These are phyloP conservation scores for Elymus sibiricus DNA, from an alignment of 176 grass and related monocot genomes.

Conservation along the genomic window DNA sequence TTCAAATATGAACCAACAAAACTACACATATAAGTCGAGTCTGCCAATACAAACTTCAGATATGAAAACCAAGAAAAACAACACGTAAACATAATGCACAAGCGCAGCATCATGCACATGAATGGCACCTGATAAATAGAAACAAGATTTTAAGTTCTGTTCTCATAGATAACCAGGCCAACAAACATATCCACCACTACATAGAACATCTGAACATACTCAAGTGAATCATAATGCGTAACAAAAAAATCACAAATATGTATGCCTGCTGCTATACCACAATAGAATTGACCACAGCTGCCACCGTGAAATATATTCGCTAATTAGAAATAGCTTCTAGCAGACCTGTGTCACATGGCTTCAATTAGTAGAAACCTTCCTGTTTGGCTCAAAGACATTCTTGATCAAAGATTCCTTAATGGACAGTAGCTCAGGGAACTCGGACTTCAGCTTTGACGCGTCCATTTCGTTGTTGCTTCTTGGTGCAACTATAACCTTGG, in stretches of 20 bases:
- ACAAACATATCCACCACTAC: not conserved
- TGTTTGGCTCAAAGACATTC: not conserved
- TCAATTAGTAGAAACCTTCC: slow-evolving; percentile 14
- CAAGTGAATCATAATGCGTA: not conserved
- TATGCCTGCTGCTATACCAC: not conserved
- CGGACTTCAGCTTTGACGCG: not conserved
- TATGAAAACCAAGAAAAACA: not conserved
- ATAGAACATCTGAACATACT: not conserved
- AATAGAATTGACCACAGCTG: slow-evolving; percentile 21
- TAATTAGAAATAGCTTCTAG: not conserved
- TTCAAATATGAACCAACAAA: not conserved
- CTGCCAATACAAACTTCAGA: not conserved
- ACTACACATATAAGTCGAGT: not conserved
- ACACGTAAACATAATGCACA: not conserved
- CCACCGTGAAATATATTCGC: not conserved
- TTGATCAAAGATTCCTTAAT: not conserved
- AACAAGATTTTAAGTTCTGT: not conserved
- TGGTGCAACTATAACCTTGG: not conserved
- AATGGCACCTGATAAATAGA: not conserved
- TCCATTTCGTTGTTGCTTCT: not conserved
- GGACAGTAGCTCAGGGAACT: not conserved
- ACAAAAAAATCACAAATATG: not conserved
- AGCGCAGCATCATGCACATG: not conserved
- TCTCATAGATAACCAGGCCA: not conserved
- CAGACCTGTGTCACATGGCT: not conserved